phyloP scores from a whole-genome alignment of 352 stramenopile species.

The Halophytophthora polymorphica region DNA sequence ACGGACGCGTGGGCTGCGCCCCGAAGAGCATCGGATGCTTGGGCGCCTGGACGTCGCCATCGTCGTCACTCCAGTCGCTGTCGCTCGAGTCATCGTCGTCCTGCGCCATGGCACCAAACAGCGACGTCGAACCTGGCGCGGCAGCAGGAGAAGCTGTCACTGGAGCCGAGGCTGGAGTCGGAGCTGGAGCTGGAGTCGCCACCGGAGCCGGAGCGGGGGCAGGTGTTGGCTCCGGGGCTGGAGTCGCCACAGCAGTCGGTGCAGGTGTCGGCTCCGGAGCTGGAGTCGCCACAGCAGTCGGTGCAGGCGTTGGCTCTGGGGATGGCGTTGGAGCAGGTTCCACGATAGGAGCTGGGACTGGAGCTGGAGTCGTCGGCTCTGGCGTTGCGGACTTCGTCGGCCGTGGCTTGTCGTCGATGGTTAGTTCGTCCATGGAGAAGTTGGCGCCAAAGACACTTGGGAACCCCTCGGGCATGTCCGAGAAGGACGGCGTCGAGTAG shows the following conservation, averaged over 20 bases:
- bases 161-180: not conserved
- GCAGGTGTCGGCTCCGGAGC: not conserved
- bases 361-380: constrained; percentile 9
- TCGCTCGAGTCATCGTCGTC: constrained; percentile 58
- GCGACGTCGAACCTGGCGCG: constrained; percentile 16
- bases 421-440: constrained; percentile 46
- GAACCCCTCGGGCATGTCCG: constrained; percentile 22
- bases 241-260: not conserved
- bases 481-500: constrained; percentile 11
- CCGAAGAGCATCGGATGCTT: constrained; percentile 37
- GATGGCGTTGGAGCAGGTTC: not conserved
- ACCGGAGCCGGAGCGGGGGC: constrained; percentile 5
- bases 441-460: constrained; percentile 36
- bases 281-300: constrained; percentile 3
- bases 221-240: constrained; percentile 1
- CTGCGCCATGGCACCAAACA: constrained; percentile 33
- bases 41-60: constrained; percentile 26
- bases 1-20: constrained; percentile 15
- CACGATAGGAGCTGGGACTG: constrained; percentile 3
- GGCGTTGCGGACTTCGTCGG: constrained; percentile 9
- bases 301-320: not conserved
- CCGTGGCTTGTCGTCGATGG: constrained; percentile 25
- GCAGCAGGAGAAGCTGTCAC: constrained; percentile 8
- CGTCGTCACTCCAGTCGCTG: constrained; percentile 68
- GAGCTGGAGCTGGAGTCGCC: constrained; percentile 5